phyloP scores from a whole-genome alignment of 2,329 filamentous ascomycete genomes.

The Metarhizium sp. region DNA sequence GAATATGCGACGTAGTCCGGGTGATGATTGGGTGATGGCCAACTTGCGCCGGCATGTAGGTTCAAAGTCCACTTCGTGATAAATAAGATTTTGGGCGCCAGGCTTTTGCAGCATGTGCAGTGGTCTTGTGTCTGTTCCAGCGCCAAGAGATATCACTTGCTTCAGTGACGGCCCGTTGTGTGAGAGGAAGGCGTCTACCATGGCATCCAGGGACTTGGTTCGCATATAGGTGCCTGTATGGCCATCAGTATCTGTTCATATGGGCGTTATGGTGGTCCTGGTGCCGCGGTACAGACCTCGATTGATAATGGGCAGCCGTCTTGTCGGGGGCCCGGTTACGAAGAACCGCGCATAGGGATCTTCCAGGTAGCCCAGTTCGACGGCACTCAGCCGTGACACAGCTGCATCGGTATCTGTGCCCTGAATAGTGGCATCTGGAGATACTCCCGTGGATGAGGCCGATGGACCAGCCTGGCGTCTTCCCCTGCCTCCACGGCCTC shows the following conservation, averaged over 20 bases:
- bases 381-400: constrained; percentile 79
- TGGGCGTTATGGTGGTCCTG: too few relatives aligned
- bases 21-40: constrained; percentile 37
- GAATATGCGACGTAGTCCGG: constrained; percentile 30
- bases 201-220: constrained; percentile 69
- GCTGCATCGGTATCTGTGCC: constrained; percentile 88
- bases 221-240: constrained; percentile 81
- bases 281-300: constrained; percentile 50
- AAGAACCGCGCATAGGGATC: constrained; percentile 72
- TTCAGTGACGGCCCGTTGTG: constrained; percentile 27
- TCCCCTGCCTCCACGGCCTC: constrained; percentile 24
- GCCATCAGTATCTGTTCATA: not conserved
- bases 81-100: constrained; percentile 42
- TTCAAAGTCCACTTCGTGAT: constrained; percentile 90
- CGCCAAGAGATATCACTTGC: constrained; percentile 87
- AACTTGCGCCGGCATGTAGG: constrained; percentile 62
- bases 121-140: constrained; percentile 84
- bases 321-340: constrained; percentile 45
- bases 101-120: constrained; percentile 59
- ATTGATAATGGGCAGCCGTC: constrained; percentile 86
- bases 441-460: constrained; percentile 20
- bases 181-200: constrained; percentile 64
- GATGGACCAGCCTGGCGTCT: constrained; percentile 23
- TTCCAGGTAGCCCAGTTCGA: constrained; percentile 72
- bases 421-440: constrained; percentile 69